These are phyloP conservation scores for Dentiscutata heterogama DNA, from an alignment of 371 early-diverging fungal genomes.

Conservation along the genomic window DNA sequence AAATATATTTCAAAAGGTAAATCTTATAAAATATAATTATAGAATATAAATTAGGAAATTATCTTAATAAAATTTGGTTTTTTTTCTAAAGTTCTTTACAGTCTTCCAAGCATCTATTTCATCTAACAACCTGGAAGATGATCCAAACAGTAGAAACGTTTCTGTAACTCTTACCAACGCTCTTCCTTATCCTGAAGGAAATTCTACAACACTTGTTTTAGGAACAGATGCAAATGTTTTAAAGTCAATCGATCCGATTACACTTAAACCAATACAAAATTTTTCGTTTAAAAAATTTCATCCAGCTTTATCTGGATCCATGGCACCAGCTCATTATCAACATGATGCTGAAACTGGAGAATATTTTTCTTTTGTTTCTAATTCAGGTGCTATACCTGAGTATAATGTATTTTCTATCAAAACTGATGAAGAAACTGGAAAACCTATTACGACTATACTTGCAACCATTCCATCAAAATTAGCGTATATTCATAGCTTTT, in stretches of 20 bases:
- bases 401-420: conserved; percentile 52
- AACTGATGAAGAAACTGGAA: conserved; percentile 48
- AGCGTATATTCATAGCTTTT: conserved; percentile 71
- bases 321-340: conserved; percentile 68
- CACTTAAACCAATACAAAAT: conserved; percentile 64
- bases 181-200: not conserved
- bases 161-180: not conserved
- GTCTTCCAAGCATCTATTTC: not conserved
- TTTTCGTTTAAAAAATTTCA: conserved; percentile 63
- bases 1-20: no score
- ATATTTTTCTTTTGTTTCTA: conserved; percentile 57
- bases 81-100: not conserved
- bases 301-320: conserved; percentile 53
- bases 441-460: conserved; percentile 53
- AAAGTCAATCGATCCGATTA: conserved; percentile 68
- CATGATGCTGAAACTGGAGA: conserved; percentile 64
- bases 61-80: no score
- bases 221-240: conserved; percentile 69
- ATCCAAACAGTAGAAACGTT: not conserved
- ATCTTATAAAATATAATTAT: no score
- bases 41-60: no score
- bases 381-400: conserved; percentile 53
- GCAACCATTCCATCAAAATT: conserved; percentile 59
- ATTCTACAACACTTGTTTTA: conserved; percentile 53
- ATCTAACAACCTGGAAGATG: not conserved